These are phyloP conservation scores for Staphylotrichum longicolle DNA, from an alignment of 495 filamentous ascomycete genomes.

Conservation along the genomic window DNA sequence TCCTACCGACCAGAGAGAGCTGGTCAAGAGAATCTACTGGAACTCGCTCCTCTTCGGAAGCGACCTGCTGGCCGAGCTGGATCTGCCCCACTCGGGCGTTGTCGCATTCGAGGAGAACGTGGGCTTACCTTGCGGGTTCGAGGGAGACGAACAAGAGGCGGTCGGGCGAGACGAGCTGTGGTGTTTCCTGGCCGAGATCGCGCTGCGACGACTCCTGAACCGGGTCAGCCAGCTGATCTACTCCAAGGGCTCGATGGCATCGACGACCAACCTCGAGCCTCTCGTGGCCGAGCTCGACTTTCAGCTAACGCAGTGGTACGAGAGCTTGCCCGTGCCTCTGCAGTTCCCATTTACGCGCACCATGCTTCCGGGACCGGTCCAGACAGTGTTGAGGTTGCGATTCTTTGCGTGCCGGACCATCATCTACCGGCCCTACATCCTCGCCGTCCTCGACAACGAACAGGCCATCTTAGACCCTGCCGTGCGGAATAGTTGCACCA, in stretches of 20 bases:
- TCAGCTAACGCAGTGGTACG: slow-evolving; percentile 82
- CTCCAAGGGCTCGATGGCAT: slow-evolving; percentile 66
- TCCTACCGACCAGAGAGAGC: slow-evolving; percentile 63
- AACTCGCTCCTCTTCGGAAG: slow-evolving; percentile 79
- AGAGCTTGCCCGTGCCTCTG: slow-evolving; percentile 66
- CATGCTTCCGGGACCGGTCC: slow-evolving; percentile 66
- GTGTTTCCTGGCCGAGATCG: slow-evolving; percentile 83
- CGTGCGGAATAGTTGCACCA: slow-evolving; percentile 73
- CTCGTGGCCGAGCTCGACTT: slow-evolving; percentile 77
- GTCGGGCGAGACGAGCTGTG: slow-evolving; percentile 73
- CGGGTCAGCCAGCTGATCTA: slow-evolving; percentile 80
- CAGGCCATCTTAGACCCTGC: slow-evolving; percentile 62
- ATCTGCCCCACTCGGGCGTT: slow-evolving; percentile 78
- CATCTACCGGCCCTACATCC: slow-evolving; percentile 79
- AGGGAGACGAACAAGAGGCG: slow-evolving; percentile 61
- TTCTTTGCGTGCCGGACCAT: slow-evolving; percentile 84
- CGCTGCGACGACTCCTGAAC: slow-evolving; percentile 71
- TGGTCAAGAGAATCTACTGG: slow-evolving; percentile 78
- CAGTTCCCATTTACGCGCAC: slow-evolving; percentile 69
- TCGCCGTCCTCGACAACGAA: slow-evolving; percentile 76
- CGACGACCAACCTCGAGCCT: slow-evolving; percentile 69
- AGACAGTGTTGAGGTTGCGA: slow-evolving; percentile 73
- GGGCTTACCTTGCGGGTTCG: slow-evolving; percentile 72
- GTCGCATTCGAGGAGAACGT: slow-evolving; percentile 76
- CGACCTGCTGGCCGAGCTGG: slow-evolving; percentile 75